Evolutionary conservation across 768 basidiomycete species (phyloP).

Genomic region (Suillus sp.): DNA sequence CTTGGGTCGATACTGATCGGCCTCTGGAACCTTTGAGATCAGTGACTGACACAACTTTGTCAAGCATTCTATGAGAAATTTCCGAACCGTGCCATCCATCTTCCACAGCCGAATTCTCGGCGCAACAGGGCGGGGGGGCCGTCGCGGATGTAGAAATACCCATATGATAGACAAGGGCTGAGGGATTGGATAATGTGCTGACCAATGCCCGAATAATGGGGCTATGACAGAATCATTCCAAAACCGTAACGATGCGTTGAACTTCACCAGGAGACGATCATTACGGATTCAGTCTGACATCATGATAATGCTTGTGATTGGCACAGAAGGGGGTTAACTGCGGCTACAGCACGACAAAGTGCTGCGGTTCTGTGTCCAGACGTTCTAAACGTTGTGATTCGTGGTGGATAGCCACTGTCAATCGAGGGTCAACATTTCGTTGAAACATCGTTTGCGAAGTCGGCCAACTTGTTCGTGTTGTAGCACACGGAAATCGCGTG

Average conservation of each 20-base stretch:
- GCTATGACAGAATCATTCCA: background rate
- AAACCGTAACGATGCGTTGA: background rate
- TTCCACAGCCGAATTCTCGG: background rate
- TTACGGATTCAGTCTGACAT: conserved; percentile 4
- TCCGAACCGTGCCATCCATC: background rate
- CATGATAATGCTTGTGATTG: background rate
- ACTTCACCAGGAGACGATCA: background rate
- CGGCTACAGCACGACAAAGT: background rate
- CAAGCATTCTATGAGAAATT: background rate
- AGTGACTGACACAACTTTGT: conserved; percentile 1
- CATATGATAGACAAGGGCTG: conserved; percentile 5
- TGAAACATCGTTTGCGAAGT: conserved; percentile 2
- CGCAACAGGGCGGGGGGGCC: conserved; percentile 7
- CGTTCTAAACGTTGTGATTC: background rate
- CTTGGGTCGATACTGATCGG: background rate
- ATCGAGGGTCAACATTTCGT: background rate
- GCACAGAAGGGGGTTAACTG: background rate
- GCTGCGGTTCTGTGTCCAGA: background rate
- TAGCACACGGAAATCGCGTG: conserved; percentile 3
- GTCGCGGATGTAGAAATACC: conserved; percentile 5
- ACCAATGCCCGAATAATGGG: conserved; percentile 5
- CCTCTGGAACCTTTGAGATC: background rate
- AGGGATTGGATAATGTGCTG: conserved; percentile 4
- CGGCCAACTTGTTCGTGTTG: conserved; percentile 2
- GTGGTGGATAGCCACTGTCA: background rate